Conservation (phyloP, 2,329 filamentous ascomycete genomes). For the Ophiostoma sp. region DNA sequence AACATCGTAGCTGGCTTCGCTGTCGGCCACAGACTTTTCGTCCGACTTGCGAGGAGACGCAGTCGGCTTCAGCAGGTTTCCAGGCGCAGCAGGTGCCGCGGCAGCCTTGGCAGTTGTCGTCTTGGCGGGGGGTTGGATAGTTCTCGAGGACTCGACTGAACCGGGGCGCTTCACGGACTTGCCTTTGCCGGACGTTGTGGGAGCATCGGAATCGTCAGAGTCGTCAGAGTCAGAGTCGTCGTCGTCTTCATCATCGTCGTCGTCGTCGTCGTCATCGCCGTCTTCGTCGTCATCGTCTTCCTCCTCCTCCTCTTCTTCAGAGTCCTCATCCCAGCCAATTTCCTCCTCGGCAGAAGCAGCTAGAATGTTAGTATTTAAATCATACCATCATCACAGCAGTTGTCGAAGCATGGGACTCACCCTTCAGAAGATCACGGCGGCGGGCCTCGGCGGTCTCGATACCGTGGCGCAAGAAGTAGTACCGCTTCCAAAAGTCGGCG, state of each 20-base stretch:
- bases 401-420: conserved; percentile 46
- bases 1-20: conserved; percentile 93
- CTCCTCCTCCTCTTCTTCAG: conserved; percentile 35
- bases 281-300: conserved; percentile 51
- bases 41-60: conserved; percentile 68
- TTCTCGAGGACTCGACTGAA: conserved; percentile 55
- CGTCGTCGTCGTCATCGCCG: conserved; percentile 32
- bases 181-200: conserved; percentile 9
- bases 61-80: conserved; percentile 46
- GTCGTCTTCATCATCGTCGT: conserved; percentile 12
- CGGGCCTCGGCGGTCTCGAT: conserved; percentile 90
- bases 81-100: conserved; percentile 22
- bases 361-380: conserved; percentile 39
- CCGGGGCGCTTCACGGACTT: conserved; percentile 34
- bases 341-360: conserved; percentile 69
- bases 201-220: conserved; percentile 26
- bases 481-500: conserved; percentile 82
- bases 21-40: conserved; percentile 84
- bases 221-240: conserved; percentile 17
- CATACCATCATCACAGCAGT: neutral
- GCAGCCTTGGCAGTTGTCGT: conserved; percentile 31
- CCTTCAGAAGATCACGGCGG: conserved; percentile 83
- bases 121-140: conserved; percentile 48
- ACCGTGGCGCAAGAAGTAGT: conserved; percentile 89
- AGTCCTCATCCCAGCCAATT: conserved; percentile 60